Conservation (phyloP, 768 basidiomycete genomes). For the Phylloporus scabripes region DNA sequence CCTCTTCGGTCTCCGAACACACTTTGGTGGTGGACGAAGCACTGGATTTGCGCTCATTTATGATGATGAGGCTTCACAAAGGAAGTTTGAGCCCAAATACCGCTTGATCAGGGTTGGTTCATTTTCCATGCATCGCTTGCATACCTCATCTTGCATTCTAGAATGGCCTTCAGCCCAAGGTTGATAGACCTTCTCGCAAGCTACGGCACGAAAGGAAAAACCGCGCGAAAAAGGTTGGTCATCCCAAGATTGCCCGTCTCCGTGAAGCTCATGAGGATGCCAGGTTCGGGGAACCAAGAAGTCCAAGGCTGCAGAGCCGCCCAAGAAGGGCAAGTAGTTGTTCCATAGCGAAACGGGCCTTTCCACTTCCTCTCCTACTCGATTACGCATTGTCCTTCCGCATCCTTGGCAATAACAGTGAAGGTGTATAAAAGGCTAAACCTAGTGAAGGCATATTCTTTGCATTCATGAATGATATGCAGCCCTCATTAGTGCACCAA, state of each 20-base stretch:
- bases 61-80: constrained; percentile 91
- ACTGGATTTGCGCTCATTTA: constrained; percentile 98
- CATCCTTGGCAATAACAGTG: constrained; percentile 34
- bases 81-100: constrained; percentile 96
- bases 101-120: constrained; percentile 84
- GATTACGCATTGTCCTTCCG: constrained; percentile 28
- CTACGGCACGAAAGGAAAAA: constrained; percentile 99
- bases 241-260: not conserved
- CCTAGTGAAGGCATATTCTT: constrained; percentile 33
- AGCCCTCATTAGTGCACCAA: constrained; percentile 19
- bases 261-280: constrained; percentile 13
- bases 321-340: constrained; percentile 87
- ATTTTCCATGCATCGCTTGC: not conserved
- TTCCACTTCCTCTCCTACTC: constrained; percentile 9
- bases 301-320: constrained; percentile 83
- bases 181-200: constrained; percentile 90
- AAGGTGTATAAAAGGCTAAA: constrained; percentile 36
- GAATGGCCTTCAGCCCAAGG: constrained; percentile 70
- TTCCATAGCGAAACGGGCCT: constrained; percentile 21
- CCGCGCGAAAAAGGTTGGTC: constrained; percentile 92
- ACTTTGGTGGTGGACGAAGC: constrained; percentile 97
- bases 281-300: constrained; percentile 96
- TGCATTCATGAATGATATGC: constrained; percentile 25
- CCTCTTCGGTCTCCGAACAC: constrained; percentile 90
- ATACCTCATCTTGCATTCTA: constrained; percentile 25